Evolutionary conservation across 257 asterid genomes (phyloP).

Genomic region (Jacaranda mimosifolia): DNA sequence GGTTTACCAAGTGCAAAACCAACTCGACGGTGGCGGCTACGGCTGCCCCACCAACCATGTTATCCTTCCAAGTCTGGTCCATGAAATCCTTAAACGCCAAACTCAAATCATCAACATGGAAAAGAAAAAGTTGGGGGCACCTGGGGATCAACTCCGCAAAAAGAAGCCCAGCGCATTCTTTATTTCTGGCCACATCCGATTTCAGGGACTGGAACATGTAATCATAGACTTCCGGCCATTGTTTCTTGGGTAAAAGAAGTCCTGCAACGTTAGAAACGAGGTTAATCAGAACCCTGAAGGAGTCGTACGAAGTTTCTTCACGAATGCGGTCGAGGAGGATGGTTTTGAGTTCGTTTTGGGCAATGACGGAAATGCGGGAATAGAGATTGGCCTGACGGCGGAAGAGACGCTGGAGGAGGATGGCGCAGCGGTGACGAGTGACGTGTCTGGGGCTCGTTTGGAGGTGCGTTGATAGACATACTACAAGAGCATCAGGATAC

Average conservation of each 20-base stretch:
- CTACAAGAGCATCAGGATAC: not conserved
- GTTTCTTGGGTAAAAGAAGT: not conserved
- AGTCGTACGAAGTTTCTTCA: not conserved
- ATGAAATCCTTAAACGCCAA: not conserved
- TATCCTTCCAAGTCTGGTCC: not conserved
- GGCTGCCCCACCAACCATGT: not conserved
- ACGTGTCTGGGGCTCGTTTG: not conserved
- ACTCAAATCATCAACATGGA: not conserved
- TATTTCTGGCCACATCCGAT: not conserved
- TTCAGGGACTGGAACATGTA: not conserved
- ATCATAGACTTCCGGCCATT: not conserved
- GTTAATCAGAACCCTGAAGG: not conserved
- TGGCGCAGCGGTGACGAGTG: not conserved
- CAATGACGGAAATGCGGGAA: not conserved
- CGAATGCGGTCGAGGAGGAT: not conserved
- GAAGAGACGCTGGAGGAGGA: not conserved
- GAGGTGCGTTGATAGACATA: not conserved
- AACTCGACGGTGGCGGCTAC: not conserved
- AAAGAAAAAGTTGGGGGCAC: not conserved
- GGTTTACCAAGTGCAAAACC: not conserved
- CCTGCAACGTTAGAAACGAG: not conserved
- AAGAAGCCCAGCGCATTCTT: not conserved
- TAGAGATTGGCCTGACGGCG: not conserved
- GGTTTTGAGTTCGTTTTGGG: not conserved
- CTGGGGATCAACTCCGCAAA: not conserved